phyloP scores from a whole-genome alignment of 805 yeast genomes.

The Candida bentonensis region DNA sequence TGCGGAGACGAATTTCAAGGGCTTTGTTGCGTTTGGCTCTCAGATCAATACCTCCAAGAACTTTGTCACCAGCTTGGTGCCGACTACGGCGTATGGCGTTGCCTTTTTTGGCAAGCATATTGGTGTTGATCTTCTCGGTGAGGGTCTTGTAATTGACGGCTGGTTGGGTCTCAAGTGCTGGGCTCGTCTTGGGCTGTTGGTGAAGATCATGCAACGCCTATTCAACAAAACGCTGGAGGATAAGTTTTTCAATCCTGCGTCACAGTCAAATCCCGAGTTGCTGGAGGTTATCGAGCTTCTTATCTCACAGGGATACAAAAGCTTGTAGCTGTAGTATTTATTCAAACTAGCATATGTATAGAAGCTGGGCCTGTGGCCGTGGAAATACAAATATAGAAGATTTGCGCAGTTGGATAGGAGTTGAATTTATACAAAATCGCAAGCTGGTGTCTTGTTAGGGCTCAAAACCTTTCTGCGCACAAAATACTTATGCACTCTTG shows the following conservation, averaged over 20 bases:
- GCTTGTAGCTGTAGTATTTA: neutral
- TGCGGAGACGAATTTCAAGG: constrained; percentile 28
- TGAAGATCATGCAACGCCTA: constrained; percentile 51
- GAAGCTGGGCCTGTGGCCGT: no score
- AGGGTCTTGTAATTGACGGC: constrained; percentile 68
- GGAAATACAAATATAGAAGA: no score
- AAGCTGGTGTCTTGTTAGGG: no score
- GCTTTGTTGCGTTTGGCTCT: constrained; percentile 52
- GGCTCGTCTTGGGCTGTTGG: constrained; percentile 84
- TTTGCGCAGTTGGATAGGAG: no score
- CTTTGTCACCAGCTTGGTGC: constrained; percentile 65
- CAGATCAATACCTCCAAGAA: constrained; percentile 47
- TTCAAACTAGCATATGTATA: no score
- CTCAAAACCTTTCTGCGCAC: no score
- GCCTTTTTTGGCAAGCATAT: constrained; percentile 67
- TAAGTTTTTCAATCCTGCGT: constrained; percentile 38
- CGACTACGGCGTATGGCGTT: constrained; percentile 56
- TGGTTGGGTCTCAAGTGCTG: constrained; percentile 88
- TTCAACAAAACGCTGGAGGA: constrained; percentile 55
- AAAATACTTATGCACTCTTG: no score
- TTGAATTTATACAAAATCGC: no score
- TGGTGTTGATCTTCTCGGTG: constrained; percentile 43
- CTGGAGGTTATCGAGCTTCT: constrained; percentile 18
- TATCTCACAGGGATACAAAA: constrained; percentile 6
- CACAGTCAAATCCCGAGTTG: constrained; percentile 16